Percentiles rank a stretch among this genome's conserved stretches.
Conservation (phyloP, 768 basidiomycete species). For the Dendrothele bispora region DNA sequence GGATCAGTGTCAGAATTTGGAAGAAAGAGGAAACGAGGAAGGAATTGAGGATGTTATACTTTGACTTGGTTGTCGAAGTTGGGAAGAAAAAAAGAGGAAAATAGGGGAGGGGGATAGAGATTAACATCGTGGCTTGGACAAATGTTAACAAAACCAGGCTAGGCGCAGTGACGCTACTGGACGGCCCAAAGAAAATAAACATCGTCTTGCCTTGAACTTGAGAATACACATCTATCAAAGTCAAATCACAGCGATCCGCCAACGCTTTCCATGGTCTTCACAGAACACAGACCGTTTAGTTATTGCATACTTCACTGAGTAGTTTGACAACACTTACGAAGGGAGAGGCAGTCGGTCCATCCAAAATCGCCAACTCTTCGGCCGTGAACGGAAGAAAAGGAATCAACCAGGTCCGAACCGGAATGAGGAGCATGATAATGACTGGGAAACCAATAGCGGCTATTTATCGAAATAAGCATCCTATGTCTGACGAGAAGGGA, state of each 20-base stretch:
- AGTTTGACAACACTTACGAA: conserved; percentile 54
- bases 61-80: too few relatives aligned
- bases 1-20: too few relatives aligned
- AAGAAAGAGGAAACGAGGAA: too few relatives aligned
- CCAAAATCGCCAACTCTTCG: conserved; percentile 83
- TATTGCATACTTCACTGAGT: neutral
- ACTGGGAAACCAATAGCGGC: conserved; percentile 92
- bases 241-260: conserved; percentile 6
- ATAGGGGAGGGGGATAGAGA: too few relatives aligned
- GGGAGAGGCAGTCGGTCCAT: conserved; percentile 86
- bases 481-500: conserved; percentile 7
- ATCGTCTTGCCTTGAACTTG: too few relatives aligned
- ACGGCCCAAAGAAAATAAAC: too few relatives aligned
- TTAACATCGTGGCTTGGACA: too few relatives aligned
- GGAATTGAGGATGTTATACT: too few relatives aligned
- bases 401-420: conserved; percentile 68
- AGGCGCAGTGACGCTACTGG: too few relatives aligned
- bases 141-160: too few relatives aligned
- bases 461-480: conserved; percentile 37
- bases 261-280: conserved; percentile 8
- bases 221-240: too few relatives aligned
- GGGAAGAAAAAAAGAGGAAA: too few relatives aligned
- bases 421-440: conserved; percentile 82
- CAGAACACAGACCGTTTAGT: conserved; percentile 54
- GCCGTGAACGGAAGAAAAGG: conserved; percentile 73